Conservation (phyloP, 108 stramenopile species). For the Nitzschia inconspicua region DNA sequence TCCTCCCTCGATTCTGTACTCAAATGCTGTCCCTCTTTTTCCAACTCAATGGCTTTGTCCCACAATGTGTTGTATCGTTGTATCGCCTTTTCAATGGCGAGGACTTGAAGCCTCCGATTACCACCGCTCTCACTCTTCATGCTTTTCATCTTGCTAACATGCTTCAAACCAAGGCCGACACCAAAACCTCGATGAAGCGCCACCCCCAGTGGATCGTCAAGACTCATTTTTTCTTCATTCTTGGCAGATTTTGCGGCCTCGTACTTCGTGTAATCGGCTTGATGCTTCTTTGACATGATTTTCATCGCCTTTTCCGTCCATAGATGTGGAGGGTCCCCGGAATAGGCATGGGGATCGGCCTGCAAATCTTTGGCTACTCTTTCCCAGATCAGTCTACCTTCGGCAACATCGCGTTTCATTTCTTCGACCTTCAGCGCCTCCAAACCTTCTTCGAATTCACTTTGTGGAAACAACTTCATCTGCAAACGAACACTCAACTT, state of each 20-base stretch:
- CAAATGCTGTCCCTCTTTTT: neutral
- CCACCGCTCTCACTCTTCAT: constrained; percentile 40
- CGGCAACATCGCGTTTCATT: no score
- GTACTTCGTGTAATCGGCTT: constrained; percentile 31
- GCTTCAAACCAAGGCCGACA: constrained; percentile 70
- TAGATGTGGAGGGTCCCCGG: neutral
- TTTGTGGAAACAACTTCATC: neutral
- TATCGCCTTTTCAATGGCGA: constrained; percentile 82
- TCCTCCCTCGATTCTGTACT: constrained; percentile 12
- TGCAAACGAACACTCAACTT: constrained; percentile 9
- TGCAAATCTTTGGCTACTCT: neutral
- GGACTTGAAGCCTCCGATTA: constrained; percentile 60
- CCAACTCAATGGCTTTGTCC: constrained; percentile 1
- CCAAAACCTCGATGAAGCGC: constrained; percentile 77
- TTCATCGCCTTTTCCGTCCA: constrained; percentile 47
- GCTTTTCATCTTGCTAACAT: constrained; percentile 28
- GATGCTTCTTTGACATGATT: constrained; percentile 26
- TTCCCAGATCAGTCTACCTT: constrained; percentile 2
- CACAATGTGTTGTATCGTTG: constrained; percentile 32
- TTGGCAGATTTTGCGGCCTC: neutral
- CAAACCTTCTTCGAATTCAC: neutral
- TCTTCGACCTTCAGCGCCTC: neutral
- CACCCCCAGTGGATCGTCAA: constrained; percentile 73
- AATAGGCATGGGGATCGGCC: neutral
- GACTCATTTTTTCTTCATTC: neutral